Base-by-base conservation (phyloP, 768 basidiomycete genomes). In the Pleurotus salmoneostramineus region DNA sequence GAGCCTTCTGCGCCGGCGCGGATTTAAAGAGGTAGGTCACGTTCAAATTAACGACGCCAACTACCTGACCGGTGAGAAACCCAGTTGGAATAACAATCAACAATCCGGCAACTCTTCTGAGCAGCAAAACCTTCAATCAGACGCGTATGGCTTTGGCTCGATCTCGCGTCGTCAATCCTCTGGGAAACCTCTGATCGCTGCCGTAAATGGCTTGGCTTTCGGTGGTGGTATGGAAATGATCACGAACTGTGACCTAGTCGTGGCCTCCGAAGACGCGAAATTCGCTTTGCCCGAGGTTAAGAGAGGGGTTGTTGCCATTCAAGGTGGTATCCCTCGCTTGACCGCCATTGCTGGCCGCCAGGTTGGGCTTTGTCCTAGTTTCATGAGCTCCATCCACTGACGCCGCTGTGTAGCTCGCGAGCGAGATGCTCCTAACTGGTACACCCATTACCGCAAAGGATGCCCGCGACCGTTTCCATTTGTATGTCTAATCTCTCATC, bases 231-330 rank as follows among this genome's bases (percentile, higher is more conserved):
- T 81, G 61, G 87, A 88, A 65, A 78, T 89, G 50, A 61, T 90
- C 1, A 31, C 58, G 63, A 93, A 93, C 62, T 91, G 89, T 60
- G 91, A 93, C 64, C 65, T 92, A 31, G 88, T 92, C 54, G 68
- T 93, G 15, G 85, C 91, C 1, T 80, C 77, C 59, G 76, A 83
- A 50, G 80, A 83, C 12, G 84, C 89, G 2, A 81, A 78, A 56
- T 90, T 93, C 60, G 88, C 83, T 3, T 74, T 91, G 27, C 88
- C 89, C 0, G 91, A 93, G 63, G 91, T 91, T 3, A 88, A 84
- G 68, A 79, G 88, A 32, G 91, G 92, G 0, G 90, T 91, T 6
- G 65, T 89, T 33, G 89, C 88, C 10, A 71, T 79, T 10, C 84
- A 87, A 64, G 91, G 91, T 65, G 89, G 88, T 85, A 90, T 92